Evolutionary conservation across 257 asterid genomes (phyloP).

Genomic region (Coffea eugenioides): DNA sequence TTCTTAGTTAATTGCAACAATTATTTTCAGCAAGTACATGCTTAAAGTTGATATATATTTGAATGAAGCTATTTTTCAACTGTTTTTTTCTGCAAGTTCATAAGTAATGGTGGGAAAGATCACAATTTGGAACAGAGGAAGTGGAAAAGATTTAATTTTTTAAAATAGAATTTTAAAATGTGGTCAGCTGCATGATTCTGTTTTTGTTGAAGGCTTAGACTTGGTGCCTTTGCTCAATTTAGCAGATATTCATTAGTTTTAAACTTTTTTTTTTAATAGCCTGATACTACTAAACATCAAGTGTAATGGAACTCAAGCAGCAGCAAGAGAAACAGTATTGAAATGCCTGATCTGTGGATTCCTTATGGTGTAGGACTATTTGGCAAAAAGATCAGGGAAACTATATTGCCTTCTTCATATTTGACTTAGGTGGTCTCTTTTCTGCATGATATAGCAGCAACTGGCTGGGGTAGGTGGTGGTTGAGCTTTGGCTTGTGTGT

Average conservation of each 20-base stretch:
- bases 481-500: background rate
- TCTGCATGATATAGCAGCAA: background rate
- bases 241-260: background rate
- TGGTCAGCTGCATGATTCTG: background rate
- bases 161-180: background rate
- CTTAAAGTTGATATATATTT: background rate
- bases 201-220: background rate
- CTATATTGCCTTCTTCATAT: background rate
- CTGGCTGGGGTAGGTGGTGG: background rate
- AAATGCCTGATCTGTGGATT: background rate
- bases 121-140: background rate
- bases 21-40: background rate
- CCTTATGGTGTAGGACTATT: background rate
- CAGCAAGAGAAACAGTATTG: background rate
- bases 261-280: background rate
- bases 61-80: background rate
- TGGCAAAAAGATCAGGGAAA: background rate
- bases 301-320: slow-evolving; percentile 4
- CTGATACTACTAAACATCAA: background rate
- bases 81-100: background rate
- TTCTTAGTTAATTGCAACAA: no score
- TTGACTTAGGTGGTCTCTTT: background rate
- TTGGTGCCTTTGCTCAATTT: background rate
- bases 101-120: background rate
- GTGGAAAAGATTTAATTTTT: background rate